Conservation (phyloP, 164 flowering plant genomes). For the Cinnamomum micranthum region DNA sequence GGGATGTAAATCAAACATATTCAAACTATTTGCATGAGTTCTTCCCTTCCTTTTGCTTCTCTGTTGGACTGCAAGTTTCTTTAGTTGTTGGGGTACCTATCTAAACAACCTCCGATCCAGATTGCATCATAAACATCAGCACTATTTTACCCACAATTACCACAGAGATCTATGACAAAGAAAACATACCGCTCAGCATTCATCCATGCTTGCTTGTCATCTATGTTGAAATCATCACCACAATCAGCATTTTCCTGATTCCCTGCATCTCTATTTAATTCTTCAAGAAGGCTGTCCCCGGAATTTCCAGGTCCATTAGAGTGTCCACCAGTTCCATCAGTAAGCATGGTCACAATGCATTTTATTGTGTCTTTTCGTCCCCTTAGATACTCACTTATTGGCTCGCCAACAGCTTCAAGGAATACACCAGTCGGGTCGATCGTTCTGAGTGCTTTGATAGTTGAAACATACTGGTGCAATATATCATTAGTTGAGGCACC, state of each 20-base stretch:
- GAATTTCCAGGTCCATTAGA: conserved; percentile 62
- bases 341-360: conserved; percentile 97
- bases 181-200: conserved; percentile 57
- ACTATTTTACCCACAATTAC: background rate
- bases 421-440: conserved; percentile 93
- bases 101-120: too few relatives aligned
- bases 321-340: conserved; percentile 90
- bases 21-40: too few relatives aligned
- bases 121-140: background rate
- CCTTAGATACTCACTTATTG: conserved; percentile 83
- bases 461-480: conserved; percentile 95
- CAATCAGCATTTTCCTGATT: conserved; percentile 55
- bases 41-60: too few relatives aligned
- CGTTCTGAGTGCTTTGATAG: conserved; percentile 91
- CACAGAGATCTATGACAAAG: background rate
- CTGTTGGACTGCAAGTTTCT: too few relatives aligned
- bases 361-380: conserved; percentile 96
- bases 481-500: conserved; percentile 99
- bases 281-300: conserved; percentile 99
- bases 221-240: conserved; percentile 69
- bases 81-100: too few relatives aligned
- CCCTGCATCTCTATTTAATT: conserved; percentile 91
- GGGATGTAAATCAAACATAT: too few relatives aligned
- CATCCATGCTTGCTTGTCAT: conserved; percentile 89
- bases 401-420: conserved; percentile 97